Evolutionary conservation across 345 rosid species (phyloP).

Genomic region (Rhizophora apiculata): DNA sequence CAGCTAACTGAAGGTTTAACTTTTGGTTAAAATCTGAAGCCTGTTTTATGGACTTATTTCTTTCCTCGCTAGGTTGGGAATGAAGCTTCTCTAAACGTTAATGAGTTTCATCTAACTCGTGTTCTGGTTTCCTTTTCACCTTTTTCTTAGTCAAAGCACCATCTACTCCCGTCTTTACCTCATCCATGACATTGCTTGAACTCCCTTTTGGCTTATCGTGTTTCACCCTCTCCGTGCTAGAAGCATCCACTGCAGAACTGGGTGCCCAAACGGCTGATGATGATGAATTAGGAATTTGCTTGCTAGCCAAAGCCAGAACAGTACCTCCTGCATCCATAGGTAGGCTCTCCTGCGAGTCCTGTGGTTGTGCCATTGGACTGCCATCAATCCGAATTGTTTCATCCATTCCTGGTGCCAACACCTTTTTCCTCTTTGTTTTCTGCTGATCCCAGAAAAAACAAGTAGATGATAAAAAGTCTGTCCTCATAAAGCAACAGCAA

Average conservation of each 20-base stretch:
- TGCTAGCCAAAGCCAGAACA: constrained; percentile 37
- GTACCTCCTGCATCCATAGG: constrained; percentile 32
- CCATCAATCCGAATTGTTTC: constrained; percentile 40
- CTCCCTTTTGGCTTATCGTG: constrained; percentile 51
- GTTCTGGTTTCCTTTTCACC: constrained; percentile 56
- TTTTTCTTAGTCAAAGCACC: constrained; percentile 42
- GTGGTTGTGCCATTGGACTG: constrained; percentile 36
- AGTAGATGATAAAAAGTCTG: constrained; percentile 1
- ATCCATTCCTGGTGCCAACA: constrained; percentile 42
- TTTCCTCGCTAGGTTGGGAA: constrained; percentile 29
- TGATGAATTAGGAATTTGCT: constrained; percentile 32
- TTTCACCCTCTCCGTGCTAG: constrained; percentile 44
- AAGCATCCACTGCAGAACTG: constrained; percentile 35
- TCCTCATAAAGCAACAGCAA: not conserved
- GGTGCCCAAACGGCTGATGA: constrained; percentile 32
- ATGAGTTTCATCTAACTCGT: constrained; percentile 38
- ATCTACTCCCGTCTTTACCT: constrained; percentile 38
- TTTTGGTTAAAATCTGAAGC: constrained; percentile 29
- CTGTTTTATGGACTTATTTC: constrained; percentile 35
- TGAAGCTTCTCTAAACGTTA: constrained; percentile 17
- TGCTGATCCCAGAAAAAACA: constrained; percentile 44
- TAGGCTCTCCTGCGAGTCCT: constrained; percentile 37
- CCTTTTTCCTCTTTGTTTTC: constrained; percentile 58
- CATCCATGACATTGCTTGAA: constrained; percentile 40
- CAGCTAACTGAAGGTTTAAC: constrained; percentile 28